Percentiles rank a stretch among this genome's conserved stretches.
These are phyloP conservation scores for Xylaria sp. DNA, from an alignment of 2,329 filamentous ascomycete species.

Conservation along the genomic window DNA sequence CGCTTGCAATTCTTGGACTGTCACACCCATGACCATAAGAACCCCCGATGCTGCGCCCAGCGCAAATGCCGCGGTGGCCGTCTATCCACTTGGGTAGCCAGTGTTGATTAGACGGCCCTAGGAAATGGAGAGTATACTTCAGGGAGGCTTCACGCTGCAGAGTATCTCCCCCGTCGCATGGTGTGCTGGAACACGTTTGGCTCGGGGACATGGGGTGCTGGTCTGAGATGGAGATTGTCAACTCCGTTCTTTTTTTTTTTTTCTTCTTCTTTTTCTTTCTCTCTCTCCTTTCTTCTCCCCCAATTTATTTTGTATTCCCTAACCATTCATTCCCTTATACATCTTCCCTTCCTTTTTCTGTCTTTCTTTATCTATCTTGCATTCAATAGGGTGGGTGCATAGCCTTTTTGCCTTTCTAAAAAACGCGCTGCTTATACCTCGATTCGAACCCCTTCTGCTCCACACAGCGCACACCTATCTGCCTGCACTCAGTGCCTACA, in stretches of 20 bases:
- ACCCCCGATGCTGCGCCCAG: constrained; percentile 69
- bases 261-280: constrained; percentile 53
- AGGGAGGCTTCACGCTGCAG: constrained; percentile 80
- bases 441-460: constrained; percentile 34
- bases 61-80: constrained; percentile 73
- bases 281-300: constrained; percentile 39
- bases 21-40: constrained; percentile 67
- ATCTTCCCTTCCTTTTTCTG: neutral
- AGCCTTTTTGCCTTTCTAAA: neutral
- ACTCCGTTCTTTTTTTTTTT: constrained; percentile 57
- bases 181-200: constrained; percentile 75
- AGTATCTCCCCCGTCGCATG: constrained; percentile 77
- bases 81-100: constrained; percentile 75
- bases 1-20: constrained; percentile 62
- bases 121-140: constrained; percentile 76
- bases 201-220: constrained; percentile 68
- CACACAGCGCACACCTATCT: too few species aligned
- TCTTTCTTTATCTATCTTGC: neutral
- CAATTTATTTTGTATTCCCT: too few species aligned
- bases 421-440: neutral
- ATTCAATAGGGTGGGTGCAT: neutral
- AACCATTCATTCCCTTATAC: too few species aligned
- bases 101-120: constrained; percentile 72
- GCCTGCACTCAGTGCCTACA: neutral
- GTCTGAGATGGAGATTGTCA: constrained; percentile 65